Percentiles rank a stretch among this genome's conserved stretches.
Evolutionary conservation across 345 rosid genomes (phyloP).

Genomic region (Lepidium aucheri): DNA sequence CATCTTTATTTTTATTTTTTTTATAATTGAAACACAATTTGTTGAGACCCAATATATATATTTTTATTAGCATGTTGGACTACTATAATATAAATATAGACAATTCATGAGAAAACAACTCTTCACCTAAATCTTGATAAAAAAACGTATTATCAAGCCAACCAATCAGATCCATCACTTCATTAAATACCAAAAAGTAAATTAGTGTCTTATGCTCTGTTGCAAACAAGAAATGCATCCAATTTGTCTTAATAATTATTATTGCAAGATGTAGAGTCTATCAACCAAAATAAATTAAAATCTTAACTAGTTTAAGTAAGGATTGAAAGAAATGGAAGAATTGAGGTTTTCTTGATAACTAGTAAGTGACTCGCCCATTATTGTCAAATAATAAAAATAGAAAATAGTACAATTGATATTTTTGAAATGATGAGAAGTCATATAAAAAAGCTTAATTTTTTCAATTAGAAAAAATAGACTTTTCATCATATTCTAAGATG

Average conservation of each 20-base stretch:
- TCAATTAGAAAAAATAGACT: no score
- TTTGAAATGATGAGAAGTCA: no score
- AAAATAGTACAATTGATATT: no score
- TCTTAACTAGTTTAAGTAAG: no score
- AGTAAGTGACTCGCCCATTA: no score
- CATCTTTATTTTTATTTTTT: background rate
- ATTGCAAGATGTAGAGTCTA: no score
- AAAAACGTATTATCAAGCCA: background rate
- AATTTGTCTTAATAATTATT: background rate
- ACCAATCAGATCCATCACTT: background rate
- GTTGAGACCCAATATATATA: background rate
- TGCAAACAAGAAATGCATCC: constrained; percentile 13
- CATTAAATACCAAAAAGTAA: background rate
- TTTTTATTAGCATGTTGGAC: background rate
- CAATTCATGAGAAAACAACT: constrained; percentile 14
- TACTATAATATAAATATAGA: background rate
- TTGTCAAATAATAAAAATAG: no score
- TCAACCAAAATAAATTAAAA: no score
- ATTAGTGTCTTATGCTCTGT: background rate
- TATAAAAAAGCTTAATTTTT: no score
- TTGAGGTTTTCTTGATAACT: no score
- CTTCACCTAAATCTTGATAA: constrained; percentile 1
- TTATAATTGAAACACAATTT: background rate
- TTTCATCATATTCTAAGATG: no score
- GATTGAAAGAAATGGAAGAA: no score